Evolutionary conservation across 768 basidiomycete genomes (phyloP).

Genomic region (Nidularia sp.): DNA sequence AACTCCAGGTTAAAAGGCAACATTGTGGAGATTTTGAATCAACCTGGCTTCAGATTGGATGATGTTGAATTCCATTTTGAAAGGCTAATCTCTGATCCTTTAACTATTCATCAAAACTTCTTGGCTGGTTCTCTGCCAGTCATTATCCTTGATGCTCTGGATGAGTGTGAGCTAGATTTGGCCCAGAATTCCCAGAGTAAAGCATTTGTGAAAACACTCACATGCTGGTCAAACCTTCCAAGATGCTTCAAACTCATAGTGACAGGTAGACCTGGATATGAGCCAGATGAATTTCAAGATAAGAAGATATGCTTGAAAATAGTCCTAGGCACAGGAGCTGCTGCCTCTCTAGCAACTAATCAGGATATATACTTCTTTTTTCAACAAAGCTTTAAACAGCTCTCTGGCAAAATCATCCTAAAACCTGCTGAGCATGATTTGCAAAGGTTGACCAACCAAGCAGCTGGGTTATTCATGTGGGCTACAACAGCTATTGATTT

Average conservation of each 20-base stretch:
- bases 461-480: not conserved
- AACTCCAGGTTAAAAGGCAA: not conserved
- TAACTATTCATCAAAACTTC: not conserved
- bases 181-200: not conserved
- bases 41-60: not conserved
- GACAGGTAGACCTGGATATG: not conserved
- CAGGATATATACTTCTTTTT: not conserved
- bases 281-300: too few species aligned
- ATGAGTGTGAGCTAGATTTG: not conserved
- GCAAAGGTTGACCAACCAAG: not conserved
- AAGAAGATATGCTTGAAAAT: too few species aligned
- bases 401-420: not conserved
- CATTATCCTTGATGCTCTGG: not conserved
- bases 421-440: not conserved
- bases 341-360: not conserved
- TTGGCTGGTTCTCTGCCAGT: not conserved
- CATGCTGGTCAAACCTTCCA: not conserved
- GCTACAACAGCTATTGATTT: not conserved
- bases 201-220: not conserved
- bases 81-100: not conserved
- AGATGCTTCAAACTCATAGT: not conserved
- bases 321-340: not conserved
- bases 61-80: not conserved
- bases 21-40: not conserved
- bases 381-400: not conserved